Percentiles rank a stretch among this genome's conserved stretches.
These are phyloP conservation scores for Conoideocrella luteorostrata DNA, from an alignment of 2,329 filamentous ascomycete species.

Conservation along the genomic window DNA sequence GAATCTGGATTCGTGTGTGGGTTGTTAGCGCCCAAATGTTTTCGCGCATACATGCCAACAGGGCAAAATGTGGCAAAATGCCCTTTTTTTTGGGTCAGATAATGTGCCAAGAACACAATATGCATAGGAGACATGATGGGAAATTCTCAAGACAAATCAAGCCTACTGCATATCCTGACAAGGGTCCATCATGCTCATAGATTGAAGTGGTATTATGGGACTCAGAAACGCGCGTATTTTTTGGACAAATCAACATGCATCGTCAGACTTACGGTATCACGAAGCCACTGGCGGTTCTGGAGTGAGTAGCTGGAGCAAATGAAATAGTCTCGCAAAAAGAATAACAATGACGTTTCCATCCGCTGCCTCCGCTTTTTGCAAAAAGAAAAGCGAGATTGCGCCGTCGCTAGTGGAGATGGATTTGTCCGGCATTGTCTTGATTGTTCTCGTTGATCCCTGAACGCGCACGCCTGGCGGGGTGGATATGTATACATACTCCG, in stretches of 20 bases:
- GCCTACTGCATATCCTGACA: too few relatives aligned
- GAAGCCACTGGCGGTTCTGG: not conserved
- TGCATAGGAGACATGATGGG: too few relatives aligned
- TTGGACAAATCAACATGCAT: not conserved
- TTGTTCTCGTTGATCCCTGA: slow-evolving; percentile 2
- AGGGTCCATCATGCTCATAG: too few relatives aligned
- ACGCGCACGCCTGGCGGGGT: slow-evolving; percentile 5
- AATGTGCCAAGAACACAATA: too few relatives aligned
- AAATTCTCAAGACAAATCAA: too few relatives aligned
- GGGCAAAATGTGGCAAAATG: too few relatives aligned
- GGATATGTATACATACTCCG: too few relatives aligned
- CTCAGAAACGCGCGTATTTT: too few relatives aligned
- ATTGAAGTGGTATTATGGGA: too few relatives aligned
- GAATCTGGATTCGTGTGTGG: not conserved
- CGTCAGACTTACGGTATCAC: too few relatives aligned
- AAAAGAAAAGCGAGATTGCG: slow-evolving; percentile 7
- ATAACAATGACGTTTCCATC: slow-evolving; percentile 10
- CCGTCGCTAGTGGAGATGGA: slow-evolving; percentile 1
- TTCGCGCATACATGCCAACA: too few relatives aligned
- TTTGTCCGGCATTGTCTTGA: not conserved
- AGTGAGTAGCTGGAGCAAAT: not conserved
- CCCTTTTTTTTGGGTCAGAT: too few relatives aligned
- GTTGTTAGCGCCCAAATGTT: not conserved
- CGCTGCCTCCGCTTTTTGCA: not conserved
- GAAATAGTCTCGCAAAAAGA: not conserved